Evolutionary conservation across 306 rosid genomes (phyloP).

Genomic region (Crotalaria pallida): DNA sequence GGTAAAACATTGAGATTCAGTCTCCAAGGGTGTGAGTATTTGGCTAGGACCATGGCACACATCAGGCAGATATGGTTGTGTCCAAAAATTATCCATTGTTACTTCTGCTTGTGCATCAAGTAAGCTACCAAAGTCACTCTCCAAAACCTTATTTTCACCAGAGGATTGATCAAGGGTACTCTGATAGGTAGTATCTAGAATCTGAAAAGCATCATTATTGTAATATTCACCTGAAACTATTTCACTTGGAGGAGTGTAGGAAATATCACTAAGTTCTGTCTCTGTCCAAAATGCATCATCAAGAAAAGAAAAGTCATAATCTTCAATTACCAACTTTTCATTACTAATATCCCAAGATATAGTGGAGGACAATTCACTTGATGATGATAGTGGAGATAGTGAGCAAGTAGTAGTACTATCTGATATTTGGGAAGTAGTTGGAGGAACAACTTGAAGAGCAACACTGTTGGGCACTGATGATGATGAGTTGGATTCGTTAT

Average conservation of each 20-base stretch:
- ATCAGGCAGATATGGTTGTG: constrained; percentile 14
- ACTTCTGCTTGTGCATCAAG: not conserved
- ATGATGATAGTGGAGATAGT: not conserved
- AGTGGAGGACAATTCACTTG: not conserved
- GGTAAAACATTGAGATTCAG: constrained; percentile 15
- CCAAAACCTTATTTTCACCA: not conserved
- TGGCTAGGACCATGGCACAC: not conserved
- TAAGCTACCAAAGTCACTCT: not conserved
- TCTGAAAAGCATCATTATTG: not conserved
- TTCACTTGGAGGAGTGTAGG: not conserved
- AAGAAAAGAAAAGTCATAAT: not conserved
- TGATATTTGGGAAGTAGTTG: constrained; percentile 1
- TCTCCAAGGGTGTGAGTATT: not conserved
- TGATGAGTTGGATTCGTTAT: too few species aligned
- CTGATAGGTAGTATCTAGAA: not conserved
- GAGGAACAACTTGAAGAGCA: not conserved
- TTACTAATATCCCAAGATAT: not conserved
- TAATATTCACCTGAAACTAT: not conserved
- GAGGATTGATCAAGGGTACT: not conserved
- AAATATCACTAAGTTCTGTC: not conserved
- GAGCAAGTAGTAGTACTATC: not conserved
- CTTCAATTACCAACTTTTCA: not conserved
- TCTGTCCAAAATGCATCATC: constrained; percentile 4
- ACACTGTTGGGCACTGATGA: not conserved
- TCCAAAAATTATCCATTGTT: constrained; percentile 19